These are phyloP conservation scores for Acaromyces ingoldii DNA, from an alignment of 1,284 basidiomycete genomes.

Conservation along the genomic window DNA sequence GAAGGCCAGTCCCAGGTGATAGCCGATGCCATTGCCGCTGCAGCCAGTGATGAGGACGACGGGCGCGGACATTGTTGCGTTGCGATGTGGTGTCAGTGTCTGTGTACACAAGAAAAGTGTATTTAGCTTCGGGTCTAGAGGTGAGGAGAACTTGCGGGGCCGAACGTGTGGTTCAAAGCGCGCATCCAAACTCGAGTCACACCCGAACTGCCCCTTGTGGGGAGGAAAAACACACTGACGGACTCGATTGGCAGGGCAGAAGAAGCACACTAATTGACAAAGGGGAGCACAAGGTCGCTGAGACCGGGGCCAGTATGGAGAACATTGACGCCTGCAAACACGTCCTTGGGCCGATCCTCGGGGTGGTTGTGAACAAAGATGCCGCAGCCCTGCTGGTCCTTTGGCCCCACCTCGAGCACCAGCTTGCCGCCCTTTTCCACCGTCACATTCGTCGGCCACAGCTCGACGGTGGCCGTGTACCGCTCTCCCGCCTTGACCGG, in stretches of 20 bases:
- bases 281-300: neutral
- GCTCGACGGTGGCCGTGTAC: constrained; percentile 44
- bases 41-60: neutral
- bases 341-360: constrained; percentile 7
- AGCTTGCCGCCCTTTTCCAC: constrained; percentile 36
- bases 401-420: constrained; percentile 37
- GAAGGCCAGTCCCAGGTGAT: neutral
- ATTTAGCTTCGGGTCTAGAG: no score
- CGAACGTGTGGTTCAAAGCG: no score
- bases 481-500: constrained; percentile 25
- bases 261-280: no score
- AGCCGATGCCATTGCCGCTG: neutral
- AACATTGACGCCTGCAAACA: constrained; percentile 10
- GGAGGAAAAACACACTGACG: no score
- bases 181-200: no score
- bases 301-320: constrained; percentile 1
- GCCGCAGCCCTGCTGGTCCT: constrained; percentile 17
- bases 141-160: no score
- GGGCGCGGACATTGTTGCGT: neutral
- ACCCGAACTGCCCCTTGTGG: no score
- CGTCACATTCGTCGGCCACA: constrained; percentile 50
- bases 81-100: no score
- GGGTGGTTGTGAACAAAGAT: constrained; percentile 14
- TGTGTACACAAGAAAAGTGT: no score
- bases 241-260: no score